phyloP scores from a whole-genome alignment of 345 rosid genomes.

The Citrus glauca region DNA sequence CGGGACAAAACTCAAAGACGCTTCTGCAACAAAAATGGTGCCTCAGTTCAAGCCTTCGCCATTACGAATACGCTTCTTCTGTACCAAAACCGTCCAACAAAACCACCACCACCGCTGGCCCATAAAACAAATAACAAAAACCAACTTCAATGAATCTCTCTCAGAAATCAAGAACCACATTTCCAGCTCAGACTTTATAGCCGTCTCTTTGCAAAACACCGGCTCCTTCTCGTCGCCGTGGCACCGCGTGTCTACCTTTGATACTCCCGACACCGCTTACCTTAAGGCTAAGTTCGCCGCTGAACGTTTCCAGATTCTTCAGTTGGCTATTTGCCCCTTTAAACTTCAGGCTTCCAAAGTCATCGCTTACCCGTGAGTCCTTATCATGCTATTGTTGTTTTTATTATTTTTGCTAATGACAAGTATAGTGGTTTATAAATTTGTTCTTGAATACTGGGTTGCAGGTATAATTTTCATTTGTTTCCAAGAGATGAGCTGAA shows the following conservation, averaged over 20 bases:
- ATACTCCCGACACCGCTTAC: constrained; percentile 65
- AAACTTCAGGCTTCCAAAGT: constrained; percentile 43
- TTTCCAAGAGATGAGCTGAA: constrained; percentile 81
- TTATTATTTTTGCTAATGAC: not conserved
- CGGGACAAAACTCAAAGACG: not conserved
- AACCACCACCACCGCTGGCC: constrained; percentile 29
- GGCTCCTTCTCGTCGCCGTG: constrained; percentile 77
- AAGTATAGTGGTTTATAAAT: not conserved
- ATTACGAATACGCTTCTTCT: constrained; percentile 37
- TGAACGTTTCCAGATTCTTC: constrained; percentile 69
- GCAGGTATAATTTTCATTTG: constrained; percentile 84
- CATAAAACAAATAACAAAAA: constrained; percentile 61
- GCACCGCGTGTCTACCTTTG: constrained; percentile 76
- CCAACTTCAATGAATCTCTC: constrained; percentile 54
- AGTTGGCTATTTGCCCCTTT: constrained; percentile 83
- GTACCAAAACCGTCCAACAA: constrained; percentile 22
- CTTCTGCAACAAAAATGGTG: constrained; percentile 6
- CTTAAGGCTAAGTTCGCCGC: constrained; percentile 67
- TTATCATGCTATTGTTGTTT: not conserved
- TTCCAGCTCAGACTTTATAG: constrained; percentile 59
- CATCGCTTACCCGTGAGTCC: constrained; percentile 59
- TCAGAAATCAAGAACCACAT: constrained; percentile 51
- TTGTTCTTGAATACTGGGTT: not conserved
- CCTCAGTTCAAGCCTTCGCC: constrained; percentile 4
- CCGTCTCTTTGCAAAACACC: constrained; percentile 61